Evolutionary conservation across 2,329 filamentous ascomycete genomes (phyloP), one percentile per base, ranked within the genome.

Genomic region (Fusarium transvaalense): DNA sequence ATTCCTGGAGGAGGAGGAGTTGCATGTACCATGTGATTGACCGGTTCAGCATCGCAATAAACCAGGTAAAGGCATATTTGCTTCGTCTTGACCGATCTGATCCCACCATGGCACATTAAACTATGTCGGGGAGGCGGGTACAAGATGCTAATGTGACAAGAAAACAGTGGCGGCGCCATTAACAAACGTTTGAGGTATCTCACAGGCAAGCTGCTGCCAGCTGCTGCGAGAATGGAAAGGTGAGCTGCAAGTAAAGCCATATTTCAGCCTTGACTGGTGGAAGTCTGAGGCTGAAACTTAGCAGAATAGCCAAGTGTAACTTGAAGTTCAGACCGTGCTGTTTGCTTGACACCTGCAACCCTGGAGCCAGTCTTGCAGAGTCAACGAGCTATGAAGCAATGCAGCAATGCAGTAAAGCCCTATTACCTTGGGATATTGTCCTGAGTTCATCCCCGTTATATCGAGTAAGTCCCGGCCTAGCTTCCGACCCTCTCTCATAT

Each of bases 81-180:
- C 56, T 56, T 66, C 62, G 61, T 41, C 31, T 32, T 10, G n/a
- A 8, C 12, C 32, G 23, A 45, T 13, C 13, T 13, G 14, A 34
- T 34, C 27, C 27, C 34, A 15, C 34, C 14, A 15, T 21, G 14
- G 31, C 23, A 53, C 42, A 25, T 43, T 29, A 17, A 17, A 29
- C 15, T 29, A 29, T 4, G 35, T 47, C 19, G 19, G 31, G 27
- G 29, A 42, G 35, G 35, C 21, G 19, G 29, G 15, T 37, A 23
- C 19, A 35, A 32, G 31, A 35, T 19, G 15, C 17, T 6, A 37
- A 34, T n/a, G 25, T 38, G 27, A 37, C 13, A 37, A 41, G 43
- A 21, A 14, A 35, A 55, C 21, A 21, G 65, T 69, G 66, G 66
- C 56, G 66, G 35, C 66, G 66, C 56, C 61, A 55, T 55, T n/a